Evolutionary conservation across 1,284 basidiomycete species (phyloP).

Genomic region (Apiotrichum veenhuisii): DNA sequence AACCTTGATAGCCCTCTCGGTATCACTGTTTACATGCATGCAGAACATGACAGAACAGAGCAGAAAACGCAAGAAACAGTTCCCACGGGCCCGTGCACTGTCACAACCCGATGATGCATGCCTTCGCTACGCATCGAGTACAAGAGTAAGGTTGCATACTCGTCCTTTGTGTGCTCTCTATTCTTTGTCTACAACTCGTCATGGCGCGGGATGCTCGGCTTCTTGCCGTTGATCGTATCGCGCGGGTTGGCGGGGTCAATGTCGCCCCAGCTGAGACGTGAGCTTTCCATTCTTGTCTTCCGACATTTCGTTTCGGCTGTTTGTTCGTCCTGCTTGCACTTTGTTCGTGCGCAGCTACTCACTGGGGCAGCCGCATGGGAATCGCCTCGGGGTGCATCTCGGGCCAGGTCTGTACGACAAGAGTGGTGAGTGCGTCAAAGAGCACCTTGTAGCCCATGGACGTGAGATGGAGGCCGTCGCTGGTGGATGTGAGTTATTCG

Average conservation of each 20-base stretch:
- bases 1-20: no score
- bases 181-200: conserved; percentile 11
- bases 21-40: no score
- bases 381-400: conserved; percentile 57
- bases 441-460: conserved; percentile 67
- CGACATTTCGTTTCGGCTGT: background rate
- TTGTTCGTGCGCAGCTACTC: conserved; percentile 11
- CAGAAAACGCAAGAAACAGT: no score
- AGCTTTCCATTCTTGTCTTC: background rate
- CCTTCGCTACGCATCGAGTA: no score
- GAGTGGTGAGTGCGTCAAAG: conserved; percentile 60
- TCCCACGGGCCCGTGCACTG: no score
- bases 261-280: conserved; percentile 22
- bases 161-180: no score
- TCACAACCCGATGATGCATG: no score
- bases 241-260: conserved; percentile 25
- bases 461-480: conserved; percentile 75
- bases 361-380: conserved; percentile 40
- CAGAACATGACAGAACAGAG: no score
- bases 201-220: conserved; percentile 14
- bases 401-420: conserved; percentile 60
- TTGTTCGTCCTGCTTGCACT: background rate
- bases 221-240: conserved; percentile 13
- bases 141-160: no score
- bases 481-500: conserved; percentile 9